phyloP scores from a whole-genome alignment of 2,329 filamentous ascomycete genomes.

The Phialophora tarda region DNA sequence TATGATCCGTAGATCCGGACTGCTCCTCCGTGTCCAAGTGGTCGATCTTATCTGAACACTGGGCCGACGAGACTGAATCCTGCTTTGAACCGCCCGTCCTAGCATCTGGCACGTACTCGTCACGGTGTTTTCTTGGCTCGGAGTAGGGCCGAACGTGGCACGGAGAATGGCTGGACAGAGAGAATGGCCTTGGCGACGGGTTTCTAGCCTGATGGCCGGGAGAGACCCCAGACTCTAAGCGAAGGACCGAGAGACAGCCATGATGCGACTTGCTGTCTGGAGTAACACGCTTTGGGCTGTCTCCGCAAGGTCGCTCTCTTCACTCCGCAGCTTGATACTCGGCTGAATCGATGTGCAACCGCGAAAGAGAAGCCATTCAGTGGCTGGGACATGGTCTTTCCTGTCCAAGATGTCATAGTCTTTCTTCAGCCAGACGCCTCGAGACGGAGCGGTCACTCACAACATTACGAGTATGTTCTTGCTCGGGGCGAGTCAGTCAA shows the following conservation, averaged over 20 bases:
- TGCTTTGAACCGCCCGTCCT: background rate
- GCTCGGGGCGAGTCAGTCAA: background rate
- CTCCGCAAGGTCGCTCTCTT: background rate
- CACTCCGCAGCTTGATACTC: background rate
- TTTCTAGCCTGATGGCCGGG: too few species aligned
- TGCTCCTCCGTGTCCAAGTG: background rate
- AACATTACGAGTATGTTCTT: background rate
- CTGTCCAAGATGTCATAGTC: background rate
- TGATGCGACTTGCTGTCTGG: background rate
- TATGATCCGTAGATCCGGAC: background rate
- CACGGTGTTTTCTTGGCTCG: constrained; percentile 7
- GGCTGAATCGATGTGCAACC: background rate
- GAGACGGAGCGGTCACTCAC: background rate
- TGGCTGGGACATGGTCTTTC: background rate
- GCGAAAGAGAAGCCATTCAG: background rate
- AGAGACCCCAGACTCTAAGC: background rate
- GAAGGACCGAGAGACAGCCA: background rate
- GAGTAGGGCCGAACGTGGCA: constrained; percentile 16
- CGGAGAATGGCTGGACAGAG: background rate
- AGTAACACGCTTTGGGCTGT: background rate
- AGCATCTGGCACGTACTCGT: background rate
- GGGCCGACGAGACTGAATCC: background rate
- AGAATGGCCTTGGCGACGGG: background rate
- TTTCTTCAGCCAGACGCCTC: background rate
- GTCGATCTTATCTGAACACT: background rate